phyloP scores from a whole-genome alignment of 306 rosid species.

The Casuarina equisetifolia region DNA sequence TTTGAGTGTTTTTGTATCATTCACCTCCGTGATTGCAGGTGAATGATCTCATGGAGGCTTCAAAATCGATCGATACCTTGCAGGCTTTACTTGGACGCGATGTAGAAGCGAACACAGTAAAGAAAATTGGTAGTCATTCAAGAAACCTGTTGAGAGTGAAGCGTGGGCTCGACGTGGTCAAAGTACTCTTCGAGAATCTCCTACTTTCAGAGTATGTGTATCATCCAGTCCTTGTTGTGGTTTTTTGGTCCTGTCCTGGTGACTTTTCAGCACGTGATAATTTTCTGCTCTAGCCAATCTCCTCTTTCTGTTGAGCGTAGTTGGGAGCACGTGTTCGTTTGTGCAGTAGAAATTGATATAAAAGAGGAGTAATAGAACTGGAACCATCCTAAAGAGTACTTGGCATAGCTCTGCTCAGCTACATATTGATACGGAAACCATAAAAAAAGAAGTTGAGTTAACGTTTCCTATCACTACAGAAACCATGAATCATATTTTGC shows the following conservation, averaged over 20 bases:
- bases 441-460: neutral
- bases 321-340: neutral
- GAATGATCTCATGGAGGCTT: constrained; percentile 70
- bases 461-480: neutral
- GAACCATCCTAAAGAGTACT: neutral
- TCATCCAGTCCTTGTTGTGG: too few relatives aligned
- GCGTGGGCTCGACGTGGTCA: constrained; percentile 92
- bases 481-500: too few relatives aligned
- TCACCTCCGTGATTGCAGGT: constrained; percentile 40
- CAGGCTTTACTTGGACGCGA: constrained; percentile 63
- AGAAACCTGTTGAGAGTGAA: constrained; percentile 85
- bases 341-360: neutral
- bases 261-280: neutral
- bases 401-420: neutral
- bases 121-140: constrained; percentile 71
- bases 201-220: neutral
- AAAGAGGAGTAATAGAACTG: neutral
- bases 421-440: neutral
- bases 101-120: constrained; percentile 47
- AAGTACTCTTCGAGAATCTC: constrained; percentile 69
- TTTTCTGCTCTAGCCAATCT: neutral
- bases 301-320: neutral
- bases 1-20: neutral
- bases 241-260: neutral
- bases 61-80: constrained; percentile 39